These are phyloP conservation scores for Geotrichum histeridarum DNA, from an alignment of 1,139 yeast genomes.

Conservation along the genomic window DNA sequence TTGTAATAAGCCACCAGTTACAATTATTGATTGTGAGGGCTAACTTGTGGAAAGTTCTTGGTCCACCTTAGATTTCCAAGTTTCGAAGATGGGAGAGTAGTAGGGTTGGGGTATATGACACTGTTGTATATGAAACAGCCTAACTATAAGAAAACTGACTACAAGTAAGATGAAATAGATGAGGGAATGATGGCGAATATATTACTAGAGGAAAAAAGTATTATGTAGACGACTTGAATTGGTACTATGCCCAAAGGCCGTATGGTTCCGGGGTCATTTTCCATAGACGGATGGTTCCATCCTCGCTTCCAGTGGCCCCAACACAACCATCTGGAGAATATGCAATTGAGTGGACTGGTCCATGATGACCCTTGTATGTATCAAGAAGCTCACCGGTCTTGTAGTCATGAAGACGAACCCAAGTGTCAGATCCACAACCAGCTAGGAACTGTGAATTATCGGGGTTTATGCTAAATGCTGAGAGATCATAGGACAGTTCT, in stretches of 20 bases:
- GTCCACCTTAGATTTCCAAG: too few species aligned
- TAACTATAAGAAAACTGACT: too few species aligned
- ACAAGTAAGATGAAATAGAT: too few species aligned
- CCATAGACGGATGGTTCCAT: conserved; percentile 67
- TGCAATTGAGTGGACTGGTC: conserved; percentile 38
- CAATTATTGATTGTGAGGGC: too few species aligned
- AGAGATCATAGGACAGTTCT: conserved; percentile 31
- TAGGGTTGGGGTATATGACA: too few species aligned
- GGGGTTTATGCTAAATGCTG: conserved; percentile 32
- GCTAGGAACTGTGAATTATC: conserved; percentile 31
- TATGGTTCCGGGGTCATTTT: conserved; percentile 34
- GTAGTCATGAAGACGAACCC: conserved; percentile 37
- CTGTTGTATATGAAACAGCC: too few species aligned
- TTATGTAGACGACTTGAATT: neutral
- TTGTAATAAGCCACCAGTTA: too few species aligned
- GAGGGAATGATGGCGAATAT: neutral
- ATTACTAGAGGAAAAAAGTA: neutral
- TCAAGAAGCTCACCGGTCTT: conserved; percentile 31
- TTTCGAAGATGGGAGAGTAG: too few species aligned
- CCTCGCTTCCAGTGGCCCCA: conserved; percentile 64
- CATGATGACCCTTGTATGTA: conserved; percentile 38
- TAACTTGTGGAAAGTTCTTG: too few species aligned
- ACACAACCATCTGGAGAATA: conserved; percentile 38
- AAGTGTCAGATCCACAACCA: conserved; percentile 35
- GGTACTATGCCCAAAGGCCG: conserved; percentile 34